phyloP scores from a whole-genome alignment of 257 asterid genomes.

The Solanum sparsipilum region DNA sequence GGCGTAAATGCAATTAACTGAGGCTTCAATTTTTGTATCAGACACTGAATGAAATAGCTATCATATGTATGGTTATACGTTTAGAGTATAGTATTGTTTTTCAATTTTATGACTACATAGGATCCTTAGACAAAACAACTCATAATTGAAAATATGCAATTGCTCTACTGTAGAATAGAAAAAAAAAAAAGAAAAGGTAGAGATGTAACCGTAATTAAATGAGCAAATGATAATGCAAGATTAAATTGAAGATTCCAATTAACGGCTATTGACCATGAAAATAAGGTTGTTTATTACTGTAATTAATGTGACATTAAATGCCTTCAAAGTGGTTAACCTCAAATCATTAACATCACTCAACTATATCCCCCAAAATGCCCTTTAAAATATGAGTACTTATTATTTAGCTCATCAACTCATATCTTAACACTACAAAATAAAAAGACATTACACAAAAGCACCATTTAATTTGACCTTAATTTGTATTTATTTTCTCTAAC shows the following conservation, averaged over 20 bases:
- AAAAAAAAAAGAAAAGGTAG: background rate
- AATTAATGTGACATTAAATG: background rate
- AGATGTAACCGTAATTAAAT: background rate
- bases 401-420: background rate
- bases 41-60: background rate
- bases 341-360: background rate
- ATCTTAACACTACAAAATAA: background rate
- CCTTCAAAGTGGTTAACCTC: background rate
- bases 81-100: background rate
- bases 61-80: background rate
- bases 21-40: background rate
- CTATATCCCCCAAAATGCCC: background rate
- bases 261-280: background rate
- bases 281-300: background rate
- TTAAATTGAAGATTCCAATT: background rate
- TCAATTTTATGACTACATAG: too few relatives aligned
- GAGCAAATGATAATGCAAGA: background rate
- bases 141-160: background rate
- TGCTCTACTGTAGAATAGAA: background rate
- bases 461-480: background rate
- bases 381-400: background rate
- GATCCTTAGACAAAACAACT: too few relatives aligned
- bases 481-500: too few relatives aligned
- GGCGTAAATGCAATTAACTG: background rate
- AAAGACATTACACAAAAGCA: background rate